Conservation (phyloP, 106 monocot genomes). For the Posidonia australis region DNA sequence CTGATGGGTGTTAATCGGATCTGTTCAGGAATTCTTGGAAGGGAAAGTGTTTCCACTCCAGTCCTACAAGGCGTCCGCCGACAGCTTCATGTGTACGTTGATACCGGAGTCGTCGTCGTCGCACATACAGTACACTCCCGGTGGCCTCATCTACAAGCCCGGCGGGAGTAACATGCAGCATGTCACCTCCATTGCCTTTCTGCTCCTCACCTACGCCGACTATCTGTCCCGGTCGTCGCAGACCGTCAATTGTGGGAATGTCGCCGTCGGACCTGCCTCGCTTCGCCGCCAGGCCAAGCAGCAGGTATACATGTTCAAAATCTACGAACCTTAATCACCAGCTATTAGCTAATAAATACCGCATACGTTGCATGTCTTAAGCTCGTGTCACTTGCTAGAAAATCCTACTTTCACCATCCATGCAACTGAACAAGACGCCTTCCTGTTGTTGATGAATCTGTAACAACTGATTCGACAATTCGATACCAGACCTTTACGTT, state of each 20-base stretch:
- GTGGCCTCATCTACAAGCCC: conserved; percentile 80
- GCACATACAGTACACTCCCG: conserved; percentile 60
- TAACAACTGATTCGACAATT: no score
- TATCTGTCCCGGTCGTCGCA: conserved; percentile 54
- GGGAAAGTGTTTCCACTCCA: conserved; percentile 36
- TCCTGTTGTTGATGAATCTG: no score
- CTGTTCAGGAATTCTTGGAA: conserved; percentile 52
- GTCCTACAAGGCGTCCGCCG: conserved; percentile 68
- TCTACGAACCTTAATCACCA: neutral
- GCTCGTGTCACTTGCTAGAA: no score
- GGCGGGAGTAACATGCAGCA: conserved; percentile 99
- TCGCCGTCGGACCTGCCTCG: conserved; percentile 33
- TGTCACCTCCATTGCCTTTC: conserved; percentile 83
- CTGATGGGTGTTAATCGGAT: no score
- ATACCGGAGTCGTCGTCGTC: conserved; percentile 67
- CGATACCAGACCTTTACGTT: no score
- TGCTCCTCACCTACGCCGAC: conserved; percentile 69
- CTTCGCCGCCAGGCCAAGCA: conserved; percentile 67
- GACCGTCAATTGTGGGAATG: conserved; percentile 57
- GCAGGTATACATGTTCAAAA: conserved; percentile 33
- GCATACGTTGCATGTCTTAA: no score
- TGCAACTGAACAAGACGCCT: no score
- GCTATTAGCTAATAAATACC: neutral
- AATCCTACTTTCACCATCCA: no score
- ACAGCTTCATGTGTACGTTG: conserved; percentile 84